Conservation (phyloP, 2,329 filamentous ascomycete species). For the Trichophyton benhamiae region DNA sequence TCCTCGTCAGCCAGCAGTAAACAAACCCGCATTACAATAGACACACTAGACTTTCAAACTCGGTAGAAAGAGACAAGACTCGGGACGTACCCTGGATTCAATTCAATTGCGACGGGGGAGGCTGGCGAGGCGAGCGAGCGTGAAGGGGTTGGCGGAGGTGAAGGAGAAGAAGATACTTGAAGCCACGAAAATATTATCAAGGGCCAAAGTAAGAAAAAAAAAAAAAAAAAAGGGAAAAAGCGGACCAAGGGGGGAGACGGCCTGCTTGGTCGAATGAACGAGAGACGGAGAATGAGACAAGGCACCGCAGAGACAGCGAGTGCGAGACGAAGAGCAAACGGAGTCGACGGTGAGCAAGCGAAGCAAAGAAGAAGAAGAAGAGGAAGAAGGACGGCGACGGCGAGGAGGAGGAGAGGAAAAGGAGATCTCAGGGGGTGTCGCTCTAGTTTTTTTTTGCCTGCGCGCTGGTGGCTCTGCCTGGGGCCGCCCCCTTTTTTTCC, state of each 20-base stretch:
- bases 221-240: neutral
- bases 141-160: constrained; percentile 4
- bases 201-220: neutral
- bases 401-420: neutral
- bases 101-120: constrained; percentile 12
- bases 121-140: constrained; percentile 7
- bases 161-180: neutral
- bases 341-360: neutral
- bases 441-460: no score
- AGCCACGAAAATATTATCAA: neutral
- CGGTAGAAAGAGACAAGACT: constrained; percentile 3
- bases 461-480: no score
- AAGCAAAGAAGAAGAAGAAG: no score
- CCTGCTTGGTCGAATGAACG: neutral
- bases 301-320: constrained; percentile 18
- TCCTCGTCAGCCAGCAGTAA: neutral
- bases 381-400: neutral
- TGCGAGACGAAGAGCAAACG: constrained; percentile 19
- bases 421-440: no score
- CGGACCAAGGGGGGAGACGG: neutral
- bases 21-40: constrained; percentile 8
- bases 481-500: no score
- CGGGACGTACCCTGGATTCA: neutral
- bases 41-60: neutral
- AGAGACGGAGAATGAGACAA: constrained; percentile 11